These are phyloP conservation scores for Gnetum montanum DNA, from an alignment of 75 land plant species.

Conservation along the genomic window DNA sequence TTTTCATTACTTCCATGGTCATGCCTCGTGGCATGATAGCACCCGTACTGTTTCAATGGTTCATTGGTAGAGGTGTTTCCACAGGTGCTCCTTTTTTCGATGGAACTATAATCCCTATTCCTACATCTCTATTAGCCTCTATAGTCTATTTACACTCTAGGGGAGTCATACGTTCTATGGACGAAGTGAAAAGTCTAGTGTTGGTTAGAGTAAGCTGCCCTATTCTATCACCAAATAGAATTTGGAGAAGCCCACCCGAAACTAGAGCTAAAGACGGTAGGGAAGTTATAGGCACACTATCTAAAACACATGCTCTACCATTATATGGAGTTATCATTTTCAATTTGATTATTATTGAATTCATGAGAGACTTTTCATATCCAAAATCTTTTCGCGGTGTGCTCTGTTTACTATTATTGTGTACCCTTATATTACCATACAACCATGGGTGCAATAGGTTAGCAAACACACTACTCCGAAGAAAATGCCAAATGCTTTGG, in stretches of 20 bases:
- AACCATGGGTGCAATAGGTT: not conserved
- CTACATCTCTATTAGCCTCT: not conserved
- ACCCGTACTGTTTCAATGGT: constrained; percentile 20
- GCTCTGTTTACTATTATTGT: not conserved
- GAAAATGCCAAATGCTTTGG: too few relatives aligned
- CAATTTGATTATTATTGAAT: not conserved
- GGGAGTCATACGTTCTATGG: constrained; percentile 7
- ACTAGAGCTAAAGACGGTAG: not conserved
- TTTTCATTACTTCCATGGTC: constrained; percentile 16
- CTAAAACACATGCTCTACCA: too few relatives aligned
- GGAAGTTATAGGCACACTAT: too few relatives aligned
- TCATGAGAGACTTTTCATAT: constrained; percentile 1
- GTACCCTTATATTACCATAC: not conserved
- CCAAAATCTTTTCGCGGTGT: constrained; percentile 1
- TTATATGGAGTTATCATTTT: not conserved
- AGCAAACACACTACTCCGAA: too few relatives aligned
- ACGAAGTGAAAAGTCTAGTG: constrained; percentile 9
- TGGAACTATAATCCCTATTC: constrained; percentile 21
- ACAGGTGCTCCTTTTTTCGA: constrained; percentile 5
- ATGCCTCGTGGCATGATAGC: constrained; percentile 13
- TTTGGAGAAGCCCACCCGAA: not conserved
- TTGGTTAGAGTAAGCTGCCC: constrained; percentile 4
- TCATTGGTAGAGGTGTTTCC: constrained; percentile 12
- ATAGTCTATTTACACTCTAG: constrained; percentile 3
- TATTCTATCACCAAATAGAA: constrained; percentile 5